Evolutionary conservation across 495 filamentous ascomycete species (phyloP).

Genomic region (Jackrogersella minutella): DNA sequence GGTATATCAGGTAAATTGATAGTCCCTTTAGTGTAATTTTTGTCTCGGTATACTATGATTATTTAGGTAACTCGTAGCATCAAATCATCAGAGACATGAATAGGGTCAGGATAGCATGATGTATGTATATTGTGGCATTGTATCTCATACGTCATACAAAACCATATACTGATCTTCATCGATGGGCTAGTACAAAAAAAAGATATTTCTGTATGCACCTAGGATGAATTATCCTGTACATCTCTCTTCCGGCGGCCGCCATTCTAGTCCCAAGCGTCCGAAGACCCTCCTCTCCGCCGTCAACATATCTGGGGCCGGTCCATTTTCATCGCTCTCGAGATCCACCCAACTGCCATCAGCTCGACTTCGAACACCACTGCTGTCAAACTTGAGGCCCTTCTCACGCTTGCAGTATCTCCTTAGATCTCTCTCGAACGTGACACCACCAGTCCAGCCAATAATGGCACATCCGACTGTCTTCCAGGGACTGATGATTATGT

Average conservation of each 20-base stretch:
- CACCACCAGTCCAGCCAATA: slow-evolving; percentile 86
- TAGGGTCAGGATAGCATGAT: neutral
- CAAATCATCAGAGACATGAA: neutral
- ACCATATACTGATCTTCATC: too few species aligned
- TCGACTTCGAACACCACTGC: slow-evolving; percentile 79
- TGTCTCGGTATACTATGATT: too few species aligned
- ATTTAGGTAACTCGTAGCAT: too few species aligned
- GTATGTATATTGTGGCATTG: neutral
- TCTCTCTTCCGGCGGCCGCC: slow-evolving; percentile 74
- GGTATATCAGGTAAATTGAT: neutral
- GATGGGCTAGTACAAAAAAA: too few species aligned
- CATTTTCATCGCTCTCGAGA: slow-evolving; percentile 55
- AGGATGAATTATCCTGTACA: slow-evolving; percentile 68
- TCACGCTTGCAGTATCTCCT: slow-evolving; percentile 78
- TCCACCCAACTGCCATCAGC: slow-evolving; percentile 71
- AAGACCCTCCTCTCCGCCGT: slow-evolving; percentile 85
- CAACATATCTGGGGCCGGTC: slow-evolving; percentile 62
- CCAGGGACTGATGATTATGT: slow-evolving; percentile 94
- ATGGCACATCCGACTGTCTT: slow-evolving; percentile 87
- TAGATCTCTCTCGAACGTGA: slow-evolving; percentile 89
- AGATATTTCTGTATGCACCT: neutral
- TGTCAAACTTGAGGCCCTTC: slow-evolving; percentile 85
- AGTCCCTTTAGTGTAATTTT: too few species aligned
- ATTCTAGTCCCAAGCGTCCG: slow-evolving; percentile 77
- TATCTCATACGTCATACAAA: neutral